Conservation (phyloP, 2,329 filamentous ascomycete genomes). For the Pseudodiploospora longispora region DNA sequence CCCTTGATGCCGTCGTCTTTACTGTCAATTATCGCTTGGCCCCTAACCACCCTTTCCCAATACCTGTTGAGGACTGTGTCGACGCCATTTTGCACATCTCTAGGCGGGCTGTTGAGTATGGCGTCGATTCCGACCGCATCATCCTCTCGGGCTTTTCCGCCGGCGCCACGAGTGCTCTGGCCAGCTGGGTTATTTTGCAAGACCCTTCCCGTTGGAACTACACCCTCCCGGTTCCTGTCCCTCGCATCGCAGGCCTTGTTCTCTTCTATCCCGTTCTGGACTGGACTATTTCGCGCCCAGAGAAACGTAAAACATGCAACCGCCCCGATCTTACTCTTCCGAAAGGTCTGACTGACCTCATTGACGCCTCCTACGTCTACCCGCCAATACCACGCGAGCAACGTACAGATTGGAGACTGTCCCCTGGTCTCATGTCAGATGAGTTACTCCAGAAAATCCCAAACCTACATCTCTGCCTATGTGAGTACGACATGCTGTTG, state of each 20-base stretch:
- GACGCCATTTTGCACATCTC: conserved; percentile 56
- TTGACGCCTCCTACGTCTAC: conserved; percentile 54
- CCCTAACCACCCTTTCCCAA: conserved; percentile 56
- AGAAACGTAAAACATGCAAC: conserved; percentile 45
- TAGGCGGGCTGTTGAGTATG: conserved; percentile 46
- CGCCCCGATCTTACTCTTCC: conserved; percentile 52
- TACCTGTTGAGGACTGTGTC: conserved; percentile 56
- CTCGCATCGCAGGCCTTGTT: conserved; percentile 42
- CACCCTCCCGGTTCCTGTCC: conserved; percentile 28
- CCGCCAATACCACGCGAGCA: conserved; percentile 38
- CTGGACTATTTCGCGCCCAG: conserved; percentile 48
- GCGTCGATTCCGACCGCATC: conserved; percentile 47
- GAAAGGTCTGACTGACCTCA: conserved; percentile 50
- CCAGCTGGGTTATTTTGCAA: conserved; percentile 38
- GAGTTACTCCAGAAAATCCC: conserved; percentile 43
- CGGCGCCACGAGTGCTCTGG: conserved; percentile 48
- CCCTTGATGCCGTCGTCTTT: conserved; percentile 50
- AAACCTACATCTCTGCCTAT: conserved; percentile 50
- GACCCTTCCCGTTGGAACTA: conserved; percentile 34
- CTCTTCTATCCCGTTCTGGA: conserved; percentile 58
- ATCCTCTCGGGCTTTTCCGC: conserved; percentile 58
- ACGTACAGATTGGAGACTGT: conserved; percentile 46
- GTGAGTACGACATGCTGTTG: conserved; percentile 59
- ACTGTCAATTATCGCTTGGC: conserved; percentile 62
- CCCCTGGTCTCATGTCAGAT: conserved; percentile 48